phyloP scores from a whole-genome alignment of 768 basidiomycete species.

The Tulasnella sp. region DNA sequence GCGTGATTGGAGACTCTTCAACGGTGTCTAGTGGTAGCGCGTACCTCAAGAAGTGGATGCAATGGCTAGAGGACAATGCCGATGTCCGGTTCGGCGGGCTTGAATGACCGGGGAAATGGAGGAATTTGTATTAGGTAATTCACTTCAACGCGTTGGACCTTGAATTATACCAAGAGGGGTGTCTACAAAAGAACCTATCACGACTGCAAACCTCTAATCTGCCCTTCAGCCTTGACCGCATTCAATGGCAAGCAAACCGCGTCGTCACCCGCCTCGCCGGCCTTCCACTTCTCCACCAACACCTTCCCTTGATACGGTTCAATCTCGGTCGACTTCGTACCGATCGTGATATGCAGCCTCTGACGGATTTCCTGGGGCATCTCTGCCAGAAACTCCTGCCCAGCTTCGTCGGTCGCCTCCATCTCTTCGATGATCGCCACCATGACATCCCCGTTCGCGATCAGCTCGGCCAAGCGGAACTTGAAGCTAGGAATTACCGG shows the following conservation, averaged over 20 bases:
- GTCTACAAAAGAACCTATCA: background rate
- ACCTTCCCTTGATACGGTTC: conserved; percentile 55
- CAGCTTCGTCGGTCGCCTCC: conserved; percentile 28
- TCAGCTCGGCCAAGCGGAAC: conserved; percentile 46
- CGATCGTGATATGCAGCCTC: conserved; percentile 79
- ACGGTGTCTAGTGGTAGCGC: conserved; percentile 76
- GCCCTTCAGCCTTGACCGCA: background rate
- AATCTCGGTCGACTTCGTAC: conserved; percentile 44
- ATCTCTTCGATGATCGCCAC: conserved; percentile 60
- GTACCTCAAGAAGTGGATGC: conserved; percentile 83
- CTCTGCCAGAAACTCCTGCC: conserved; percentile 35
- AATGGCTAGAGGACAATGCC: conserved; percentile 81
- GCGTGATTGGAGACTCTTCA: conserved; percentile 86
- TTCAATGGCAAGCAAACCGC: conserved; percentile 16
- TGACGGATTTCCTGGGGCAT: conserved; percentile 38
- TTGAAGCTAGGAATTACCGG: conserved; percentile 41
- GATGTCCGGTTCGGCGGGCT: conserved; percentile 76
- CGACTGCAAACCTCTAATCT: background rate
- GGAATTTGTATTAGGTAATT: background rate
- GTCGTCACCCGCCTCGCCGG: conserved; percentile 18
- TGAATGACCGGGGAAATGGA: background rate
- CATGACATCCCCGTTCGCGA: conserved; percentile 77
- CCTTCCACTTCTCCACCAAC: conserved; percentile 47
- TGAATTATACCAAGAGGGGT: background rate
- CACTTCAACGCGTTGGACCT: background rate